Evolutionary conservation across 192 early-diverging fungal genomes (phyloP).

Genomic region (Paraglomus occultum): DNA sequence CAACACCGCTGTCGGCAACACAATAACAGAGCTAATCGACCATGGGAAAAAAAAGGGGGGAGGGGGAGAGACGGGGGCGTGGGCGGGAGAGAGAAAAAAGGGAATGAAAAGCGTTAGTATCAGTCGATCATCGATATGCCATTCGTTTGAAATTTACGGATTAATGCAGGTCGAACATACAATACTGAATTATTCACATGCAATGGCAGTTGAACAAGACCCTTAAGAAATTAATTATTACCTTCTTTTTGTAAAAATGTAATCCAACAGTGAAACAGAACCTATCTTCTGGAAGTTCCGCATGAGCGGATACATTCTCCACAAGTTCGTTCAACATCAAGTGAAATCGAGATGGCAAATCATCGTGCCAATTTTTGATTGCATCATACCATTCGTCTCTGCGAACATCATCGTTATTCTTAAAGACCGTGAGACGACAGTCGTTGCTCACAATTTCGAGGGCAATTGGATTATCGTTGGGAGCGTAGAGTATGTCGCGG

Average conservation of each 20-base stretch:
- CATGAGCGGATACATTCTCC: slow-evolving; percentile 30
- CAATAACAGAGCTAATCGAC: slow-evolving; percentile 13
- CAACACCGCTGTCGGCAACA: slow-evolving; percentile 26
- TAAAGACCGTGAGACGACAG: slow-evolving; percentile 26
- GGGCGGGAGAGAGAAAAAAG: too few relatives aligned
- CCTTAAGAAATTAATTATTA: background rate
- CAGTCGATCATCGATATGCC: too few relatives aligned
- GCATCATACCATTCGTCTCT: slow-evolving; percentile 27
- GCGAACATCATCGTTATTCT: slow-evolving; percentile 11
- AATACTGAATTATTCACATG: background rate
- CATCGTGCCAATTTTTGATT: slow-evolving; percentile 21
- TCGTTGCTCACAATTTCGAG: slow-evolving; percentile 26
- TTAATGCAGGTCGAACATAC: background rate
- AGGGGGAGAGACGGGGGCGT: too few relatives aligned
- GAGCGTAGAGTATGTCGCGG: slow-evolving; percentile 14
- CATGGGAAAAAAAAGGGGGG: too few relatives aligned
- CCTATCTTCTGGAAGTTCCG: slow-evolving; percentile 9
- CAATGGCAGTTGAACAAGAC: background rate
- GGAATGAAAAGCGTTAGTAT: too few relatives aligned
- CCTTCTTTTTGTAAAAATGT: slow-evolving; percentile 16
- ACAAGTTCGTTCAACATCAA: slow-evolving; percentile 30
- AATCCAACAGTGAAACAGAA: slow-evolving; percentile 27
- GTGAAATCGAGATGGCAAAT: slow-evolving; percentile 23
- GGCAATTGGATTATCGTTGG: slow-evolving; percentile 3
- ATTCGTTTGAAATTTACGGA: background rate